Conservation (phyloP, 2,329 filamentous ascomycete species). For the Balansia obtecta region DNA sequence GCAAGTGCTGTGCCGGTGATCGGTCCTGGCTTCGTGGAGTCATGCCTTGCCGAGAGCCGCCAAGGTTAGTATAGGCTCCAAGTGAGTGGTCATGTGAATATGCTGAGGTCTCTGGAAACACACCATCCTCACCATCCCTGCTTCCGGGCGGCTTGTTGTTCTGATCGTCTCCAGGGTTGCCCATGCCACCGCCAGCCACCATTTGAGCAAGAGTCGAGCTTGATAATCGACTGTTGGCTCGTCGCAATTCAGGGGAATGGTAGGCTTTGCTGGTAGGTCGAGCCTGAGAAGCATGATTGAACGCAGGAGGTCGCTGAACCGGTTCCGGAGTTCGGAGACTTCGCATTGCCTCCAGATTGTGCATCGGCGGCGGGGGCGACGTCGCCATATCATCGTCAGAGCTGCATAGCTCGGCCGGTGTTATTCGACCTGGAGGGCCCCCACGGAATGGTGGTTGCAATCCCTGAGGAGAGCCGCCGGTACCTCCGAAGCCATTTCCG, state of each 20-base stretch:
- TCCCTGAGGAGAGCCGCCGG: slow-evolving; percentile 19
- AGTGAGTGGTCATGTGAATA: slow-evolving; percentile 36
- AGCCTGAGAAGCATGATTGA: slow-evolving; percentile 62
- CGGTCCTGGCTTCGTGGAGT: slow-evolving; percentile 24
- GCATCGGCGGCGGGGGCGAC: slow-evolving; percentile 26
- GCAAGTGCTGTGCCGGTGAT: slow-evolving; percentile 22
- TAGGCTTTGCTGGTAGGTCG: slow-evolving; percentile 56
- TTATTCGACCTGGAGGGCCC: slow-evolving; percentile 31
- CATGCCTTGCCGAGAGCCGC: slow-evolving; percentile 41
- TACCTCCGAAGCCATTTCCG: slow-evolving; percentile 12
- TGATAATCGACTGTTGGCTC: slow-evolving; percentile 75
- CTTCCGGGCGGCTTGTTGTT: slow-evolving; percentile 17
- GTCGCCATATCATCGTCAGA: slow-evolving; percentile 42
- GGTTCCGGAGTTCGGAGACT: slow-evolving; percentile 57
- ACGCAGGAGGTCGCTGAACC: slow-evolving; percentile 65
- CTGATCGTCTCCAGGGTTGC: slow-evolving; percentile 24
- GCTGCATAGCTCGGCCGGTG: slow-evolving; percentile 39
- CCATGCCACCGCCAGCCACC: slow-evolving; percentile 51
- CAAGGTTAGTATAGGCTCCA: slow-evolving; percentile 41
- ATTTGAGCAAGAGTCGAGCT: slow-evolving; percentile 70
- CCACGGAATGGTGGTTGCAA: slow-evolving; percentile 24
- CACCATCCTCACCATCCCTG: slow-evolving; percentile 21
- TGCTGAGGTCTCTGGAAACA: slow-evolving; percentile 33
- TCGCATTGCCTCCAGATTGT: slow-evolving; percentile 41
- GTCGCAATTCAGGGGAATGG: slow-evolving; percentile 64